A percentile compares a stretch with the other conserved stretches of the same genome.
Conservation (phyloP, 352 stramenopile genomes). For the Phytophthora megakarya region DNA sequence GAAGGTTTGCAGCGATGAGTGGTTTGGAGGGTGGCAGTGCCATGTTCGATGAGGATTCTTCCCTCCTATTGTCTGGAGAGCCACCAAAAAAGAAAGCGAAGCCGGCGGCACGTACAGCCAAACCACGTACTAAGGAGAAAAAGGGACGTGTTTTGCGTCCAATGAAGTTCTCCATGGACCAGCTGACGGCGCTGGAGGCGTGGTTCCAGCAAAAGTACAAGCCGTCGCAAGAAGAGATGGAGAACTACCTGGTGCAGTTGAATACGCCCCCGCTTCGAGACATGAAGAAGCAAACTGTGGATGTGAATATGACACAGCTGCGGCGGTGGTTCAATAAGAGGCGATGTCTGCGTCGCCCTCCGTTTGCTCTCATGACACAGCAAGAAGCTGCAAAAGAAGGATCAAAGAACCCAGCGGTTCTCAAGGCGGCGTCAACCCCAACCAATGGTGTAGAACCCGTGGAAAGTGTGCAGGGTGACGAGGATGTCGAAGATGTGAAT, state of each 20-base stretch:
- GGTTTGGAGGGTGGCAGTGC: conserved; percentile 22
- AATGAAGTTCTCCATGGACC: conserved; percentile 89
- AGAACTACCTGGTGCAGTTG: conserved; percentile 68
- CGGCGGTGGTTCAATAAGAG: conserved; percentile 88
- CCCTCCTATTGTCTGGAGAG: conserved; percentile 29
- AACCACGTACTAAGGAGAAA: conserved; percentile 60
- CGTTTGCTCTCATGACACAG: conserved; percentile 84
- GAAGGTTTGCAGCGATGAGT: conserved; percentile 19
- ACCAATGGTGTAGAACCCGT: conserved; percentile 33
- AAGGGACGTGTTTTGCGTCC: conserved; percentile 71
- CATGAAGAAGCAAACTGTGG: conserved; percentile 67
- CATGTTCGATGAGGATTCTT: conserved; percentile 29
- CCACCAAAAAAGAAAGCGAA: conserved; percentile 43
- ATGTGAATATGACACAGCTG: conserved; percentile 89
- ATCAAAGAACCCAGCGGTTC: conserved; percentile 44
- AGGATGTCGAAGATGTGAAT: conserved; percentile 32
- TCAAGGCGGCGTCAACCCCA: conserved; percentile 36
- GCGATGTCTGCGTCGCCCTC: conserved; percentile 77
- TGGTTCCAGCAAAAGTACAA: conserved; percentile 92
- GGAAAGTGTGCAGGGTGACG: conserved; percentile 32
- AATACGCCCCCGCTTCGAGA: conserved; percentile 77
- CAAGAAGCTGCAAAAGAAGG: conserved; percentile 69
- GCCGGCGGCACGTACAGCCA: conserved; percentile 21
- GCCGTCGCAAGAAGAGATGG: conserved; percentile 79
- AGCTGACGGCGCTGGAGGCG: conserved; percentile 74